Percentiles rank a stretch among this genome's conserved stretches.
Conservation (phyloP, 495 filamentous ascomycete species). For the Aspergillus asperescens region DNA sequence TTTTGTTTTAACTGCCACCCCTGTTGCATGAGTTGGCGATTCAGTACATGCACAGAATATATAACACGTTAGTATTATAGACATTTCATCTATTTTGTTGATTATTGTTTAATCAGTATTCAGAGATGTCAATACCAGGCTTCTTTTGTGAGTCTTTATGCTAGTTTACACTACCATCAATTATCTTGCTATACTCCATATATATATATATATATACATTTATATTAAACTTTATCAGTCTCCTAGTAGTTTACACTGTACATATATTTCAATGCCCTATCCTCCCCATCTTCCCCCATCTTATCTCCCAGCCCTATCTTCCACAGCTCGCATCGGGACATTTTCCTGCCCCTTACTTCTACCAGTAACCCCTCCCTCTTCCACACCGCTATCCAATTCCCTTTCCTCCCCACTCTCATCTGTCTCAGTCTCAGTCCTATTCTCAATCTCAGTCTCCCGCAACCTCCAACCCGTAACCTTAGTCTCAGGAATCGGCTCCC, state of each 20-base stretch:
- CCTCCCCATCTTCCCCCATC: background rate
- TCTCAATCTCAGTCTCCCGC: constrained; percentile 23
- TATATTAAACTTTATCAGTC: background rate
- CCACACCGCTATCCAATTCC: background rate
- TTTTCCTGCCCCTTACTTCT: constrained; percentile 11
- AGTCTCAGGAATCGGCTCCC: constrained; percentile 62
- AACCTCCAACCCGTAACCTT: constrained; percentile 64
- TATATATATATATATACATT: too few species aligned
- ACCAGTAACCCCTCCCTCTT: background rate
- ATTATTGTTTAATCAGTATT: too few species aligned
- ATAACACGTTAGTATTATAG: too few species aligned
- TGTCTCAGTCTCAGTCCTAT: background rate
- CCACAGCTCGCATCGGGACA: background rate
- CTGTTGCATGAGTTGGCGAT: too few species aligned
- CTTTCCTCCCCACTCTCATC: background rate
- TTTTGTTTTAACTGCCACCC: background rate
- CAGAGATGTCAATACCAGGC: too few species aligned
- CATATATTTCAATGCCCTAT: too few species aligned
- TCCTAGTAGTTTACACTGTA: too few species aligned
- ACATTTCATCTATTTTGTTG: too few species aligned
- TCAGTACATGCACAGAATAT: too few species aligned
- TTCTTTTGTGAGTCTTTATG: too few species aligned
- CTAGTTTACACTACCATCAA: too few species aligned
- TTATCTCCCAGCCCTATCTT: background rate
- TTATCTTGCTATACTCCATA: too few species aligned